Evolutionary conservation across 192 early-diverging fungal genomes (phyloP).

Genomic region (Glomus cerebriforme): DNA sequence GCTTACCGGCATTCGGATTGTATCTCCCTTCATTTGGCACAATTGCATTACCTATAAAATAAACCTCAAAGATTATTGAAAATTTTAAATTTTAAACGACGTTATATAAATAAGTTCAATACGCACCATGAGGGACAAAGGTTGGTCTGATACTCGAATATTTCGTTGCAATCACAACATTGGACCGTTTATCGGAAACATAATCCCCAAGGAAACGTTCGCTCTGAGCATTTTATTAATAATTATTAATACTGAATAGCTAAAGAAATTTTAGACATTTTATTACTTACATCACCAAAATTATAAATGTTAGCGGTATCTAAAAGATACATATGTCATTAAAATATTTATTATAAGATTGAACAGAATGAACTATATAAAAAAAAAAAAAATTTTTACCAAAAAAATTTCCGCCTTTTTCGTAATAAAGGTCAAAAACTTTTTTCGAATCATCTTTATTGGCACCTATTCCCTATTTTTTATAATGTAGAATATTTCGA

Average conservation of each 20-base stretch:
- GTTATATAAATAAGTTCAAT: background rate
- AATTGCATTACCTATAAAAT: background rate
- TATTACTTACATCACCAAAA: background rate
- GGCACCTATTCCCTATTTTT: too few species aligned
- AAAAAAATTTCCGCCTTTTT: slow-evolving; percentile 41
- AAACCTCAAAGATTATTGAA: background rate
- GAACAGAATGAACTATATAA: background rate
- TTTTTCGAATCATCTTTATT: slow-evolving; percentile 18
- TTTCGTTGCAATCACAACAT: slow-evolving; percentile 55
- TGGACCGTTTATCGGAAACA: slow-evolving; percentile 45
- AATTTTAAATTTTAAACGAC: background rate
- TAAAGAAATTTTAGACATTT: background rate
- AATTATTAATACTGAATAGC: background rate
- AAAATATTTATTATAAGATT: background rate
- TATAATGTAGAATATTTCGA: too few species aligned
- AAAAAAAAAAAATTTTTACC: slow-evolving; percentile 13
- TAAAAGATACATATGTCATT: background rate
- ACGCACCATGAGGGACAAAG: too few species aligned
- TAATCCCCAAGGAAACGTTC: slow-evolving; percentile 51
- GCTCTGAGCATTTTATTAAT: background rate
- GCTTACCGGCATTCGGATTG: background rate
- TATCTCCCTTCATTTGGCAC: background rate
- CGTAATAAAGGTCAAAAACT: slow-evolving; percentile 40
- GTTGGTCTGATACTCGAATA: slow-evolving; percentile 29
- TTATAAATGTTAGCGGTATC: background rate